Percentiles rank a stretch among this genome's conserved stretches.
Evolutionary conservation across 768 basidiomycete genomes (phyloP).

Genomic region (Plicaturopsis crispa): DNA sequence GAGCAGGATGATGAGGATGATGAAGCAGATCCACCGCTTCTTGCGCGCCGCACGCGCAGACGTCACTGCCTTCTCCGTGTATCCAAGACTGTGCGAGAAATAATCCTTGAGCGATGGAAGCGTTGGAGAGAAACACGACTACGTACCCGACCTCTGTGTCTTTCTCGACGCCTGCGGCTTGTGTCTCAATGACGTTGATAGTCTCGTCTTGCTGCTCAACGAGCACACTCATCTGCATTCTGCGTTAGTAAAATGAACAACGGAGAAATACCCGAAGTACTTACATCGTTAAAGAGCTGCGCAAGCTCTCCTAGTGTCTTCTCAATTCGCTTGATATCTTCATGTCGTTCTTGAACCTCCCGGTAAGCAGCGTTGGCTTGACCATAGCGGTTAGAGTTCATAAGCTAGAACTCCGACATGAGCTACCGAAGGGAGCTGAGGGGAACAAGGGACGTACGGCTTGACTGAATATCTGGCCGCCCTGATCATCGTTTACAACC

Average conservation of each 20-base stretch:
- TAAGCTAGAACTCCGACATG: conserved; percentile 41
- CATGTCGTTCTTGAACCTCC: conserved; percentile 96
- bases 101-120: conserved; percentile 7
- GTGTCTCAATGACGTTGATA: conserved; percentile 74
- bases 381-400: conserved; percentile 87
- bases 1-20: conserved; percentile 58
- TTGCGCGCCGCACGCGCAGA: conserved; percentile 86
- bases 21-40: conserved; percentile 97
- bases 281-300: conserved; percentile 90
- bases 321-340: conserved; percentile 94
- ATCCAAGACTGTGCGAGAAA: conserved; percentile 48
- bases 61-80: conserved; percentile 81
- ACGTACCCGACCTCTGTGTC: conserved; percentile 82
- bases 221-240: conserved; percentile 77
- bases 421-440: neutral
- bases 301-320: conserved; percentile 88
- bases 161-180: conserved; percentile 66
- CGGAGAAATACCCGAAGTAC: conserved; percentile 15
- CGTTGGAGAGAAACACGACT: neutral
- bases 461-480: conserved; percentile 85
- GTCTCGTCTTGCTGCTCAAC: conserved; percentile 93
- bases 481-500: conserved; percentile 79
- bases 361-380: conserved; percentile 86
- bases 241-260: neutral
- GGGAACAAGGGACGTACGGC: conserved; percentile 41